Conservation (phyloP, 805 yeast genomes). For the Cyberlindnera maritima region DNA sequence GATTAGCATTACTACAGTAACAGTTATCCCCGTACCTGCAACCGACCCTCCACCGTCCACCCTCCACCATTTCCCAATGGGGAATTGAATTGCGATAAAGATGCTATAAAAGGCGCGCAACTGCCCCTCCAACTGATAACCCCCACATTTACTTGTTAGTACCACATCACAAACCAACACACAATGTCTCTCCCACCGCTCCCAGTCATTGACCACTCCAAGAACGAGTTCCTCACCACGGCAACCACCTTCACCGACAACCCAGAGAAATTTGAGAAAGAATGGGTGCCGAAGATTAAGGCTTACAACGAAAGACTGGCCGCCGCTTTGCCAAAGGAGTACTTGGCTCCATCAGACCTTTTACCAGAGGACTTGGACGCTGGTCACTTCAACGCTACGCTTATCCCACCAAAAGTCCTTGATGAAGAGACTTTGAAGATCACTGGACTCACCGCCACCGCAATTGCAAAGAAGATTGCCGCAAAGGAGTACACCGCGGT, state of each 20-base stretch:
- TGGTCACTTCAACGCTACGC: constrained; percentile 24
- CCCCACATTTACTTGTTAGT: too few species aligned
- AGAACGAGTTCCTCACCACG: constrained; percentile 3
- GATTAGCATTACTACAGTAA: too few species aligned
- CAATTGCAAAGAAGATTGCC: constrained; percentile 14
- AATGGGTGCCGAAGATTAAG: constrained; percentile 26
- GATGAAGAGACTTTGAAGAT: constrained; percentile 19
- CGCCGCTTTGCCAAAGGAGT: constrained; percentile 25
- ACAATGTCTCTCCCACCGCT: constrained; percentile 1
- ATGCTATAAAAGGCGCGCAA: too few species aligned
- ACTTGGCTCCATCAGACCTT: constrained; percentile 19
- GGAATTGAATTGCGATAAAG: neutral
- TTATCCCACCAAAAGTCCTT: constrained; percentile 21
- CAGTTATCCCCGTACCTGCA: too few species aligned
- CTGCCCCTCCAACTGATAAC: too few species aligned
- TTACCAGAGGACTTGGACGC: constrained; percentile 25
- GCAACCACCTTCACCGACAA: constrained; percentile 15
- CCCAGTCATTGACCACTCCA: constrained; percentile 17
- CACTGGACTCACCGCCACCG: constrained; percentile 14
- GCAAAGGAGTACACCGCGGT: constrained; percentile 34
- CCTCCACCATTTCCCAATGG: neutral
- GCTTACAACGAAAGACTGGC: constrained; percentile 22
- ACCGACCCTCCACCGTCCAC: too few species aligned
- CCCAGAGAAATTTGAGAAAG: constrained; percentile 14
- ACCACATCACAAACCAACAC: too few species aligned